phyloP scores from a whole-genome alignment of 306 rosid species.

The Gynostemma pentaphyllum region DNA sequence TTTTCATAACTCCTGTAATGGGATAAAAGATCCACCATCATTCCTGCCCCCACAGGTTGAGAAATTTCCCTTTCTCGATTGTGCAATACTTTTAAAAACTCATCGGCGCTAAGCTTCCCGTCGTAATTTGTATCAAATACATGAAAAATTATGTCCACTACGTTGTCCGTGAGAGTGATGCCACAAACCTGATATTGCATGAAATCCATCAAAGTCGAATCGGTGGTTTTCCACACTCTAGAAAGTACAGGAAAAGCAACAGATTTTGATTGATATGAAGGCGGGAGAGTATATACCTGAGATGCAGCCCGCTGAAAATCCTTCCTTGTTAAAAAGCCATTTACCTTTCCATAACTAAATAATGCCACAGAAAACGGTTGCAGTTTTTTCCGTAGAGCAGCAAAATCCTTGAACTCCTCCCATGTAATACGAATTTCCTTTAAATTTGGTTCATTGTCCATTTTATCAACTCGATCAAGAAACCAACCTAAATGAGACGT shows the following conservation, averaged over 20 bases:
- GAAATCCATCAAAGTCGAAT: neutral
- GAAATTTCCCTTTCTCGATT: slow-evolving; percentile 51
- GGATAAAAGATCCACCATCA: slow-evolving; percentile 26
- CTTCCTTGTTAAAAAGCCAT: slow-evolving; percentile 47
- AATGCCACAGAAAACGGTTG: slow-evolving; percentile 72
- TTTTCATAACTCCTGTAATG: slow-evolving; percentile 22
- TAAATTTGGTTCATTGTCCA: slow-evolving; percentile 34
- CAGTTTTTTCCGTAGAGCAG: slow-evolving; percentile 53
- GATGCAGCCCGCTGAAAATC: slow-evolving; percentile 87
- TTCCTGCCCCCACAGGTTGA: slow-evolving; percentile 49
- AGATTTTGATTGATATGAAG: neutral
- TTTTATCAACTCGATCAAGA: slow-evolving; percentile 49
- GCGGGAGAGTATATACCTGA: slow-evolving; percentile 25
- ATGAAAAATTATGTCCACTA: slow-evolving; percentile 60
- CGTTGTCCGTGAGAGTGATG: slow-evolving; percentile 39
- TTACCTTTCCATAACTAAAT: slow-evolving; percentile 70
- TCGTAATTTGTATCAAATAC: slow-evolving; percentile 66
- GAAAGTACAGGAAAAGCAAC: neutral
- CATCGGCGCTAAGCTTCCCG: slow-evolving; percentile 49
- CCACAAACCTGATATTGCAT: slow-evolving; percentile 58
- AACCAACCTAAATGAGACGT: slow-evolving; percentile 39
- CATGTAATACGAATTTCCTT: slow-evolving; percentile 45
- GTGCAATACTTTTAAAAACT: slow-evolving; percentile 52
- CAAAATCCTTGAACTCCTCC: slow-evolving; percentile 74
- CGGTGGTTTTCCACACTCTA: neutral